Conservation (phyloP, 179 eudicot species). For the Sideroxylon spinosum region DNA sequence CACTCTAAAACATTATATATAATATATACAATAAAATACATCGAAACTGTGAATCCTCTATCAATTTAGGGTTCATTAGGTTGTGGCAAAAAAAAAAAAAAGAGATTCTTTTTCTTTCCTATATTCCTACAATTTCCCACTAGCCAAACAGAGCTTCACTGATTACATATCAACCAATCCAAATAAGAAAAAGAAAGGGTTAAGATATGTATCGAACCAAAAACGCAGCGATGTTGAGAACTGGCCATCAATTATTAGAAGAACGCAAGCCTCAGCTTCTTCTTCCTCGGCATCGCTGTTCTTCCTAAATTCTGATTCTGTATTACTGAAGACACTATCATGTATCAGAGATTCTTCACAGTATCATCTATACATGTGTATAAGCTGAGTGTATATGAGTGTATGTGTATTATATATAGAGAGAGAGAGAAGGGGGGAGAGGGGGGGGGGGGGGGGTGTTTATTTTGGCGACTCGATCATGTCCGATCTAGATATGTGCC, state of each 20-base stretch:
- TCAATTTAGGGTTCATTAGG: conserved; percentile 2
- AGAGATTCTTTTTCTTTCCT: background rate
- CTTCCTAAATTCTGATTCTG: background rate
- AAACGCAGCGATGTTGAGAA: conserved; percentile 89
- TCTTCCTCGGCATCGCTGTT: conserved; percentile 19
- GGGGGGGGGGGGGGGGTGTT: too few species aligned
- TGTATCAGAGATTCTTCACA: background rate
- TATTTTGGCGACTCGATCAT: too few species aligned
- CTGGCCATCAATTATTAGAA: conserved; percentile 47
- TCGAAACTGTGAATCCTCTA: background rate
- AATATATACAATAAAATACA: background rate
- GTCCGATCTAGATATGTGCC: too few species aligned
- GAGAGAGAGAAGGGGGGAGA: too few species aligned
- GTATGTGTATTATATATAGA: too few species aligned
- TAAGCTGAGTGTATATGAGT: too few species aligned
- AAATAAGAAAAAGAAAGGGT: background rate
- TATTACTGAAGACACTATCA: background rate
- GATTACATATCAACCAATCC: background rate
- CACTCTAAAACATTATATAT: background rate
- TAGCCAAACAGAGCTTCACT: background rate
- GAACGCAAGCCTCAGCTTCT: conserved; percentile 26
- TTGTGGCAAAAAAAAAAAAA: background rate
- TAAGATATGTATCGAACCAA: conserved; percentile 34
- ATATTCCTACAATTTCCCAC: background rate
- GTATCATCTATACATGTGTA: too few species aligned